phyloP scores from a whole-genome alignment of 208 protist genomes.

The Leishmania amazonensis region DNA sequence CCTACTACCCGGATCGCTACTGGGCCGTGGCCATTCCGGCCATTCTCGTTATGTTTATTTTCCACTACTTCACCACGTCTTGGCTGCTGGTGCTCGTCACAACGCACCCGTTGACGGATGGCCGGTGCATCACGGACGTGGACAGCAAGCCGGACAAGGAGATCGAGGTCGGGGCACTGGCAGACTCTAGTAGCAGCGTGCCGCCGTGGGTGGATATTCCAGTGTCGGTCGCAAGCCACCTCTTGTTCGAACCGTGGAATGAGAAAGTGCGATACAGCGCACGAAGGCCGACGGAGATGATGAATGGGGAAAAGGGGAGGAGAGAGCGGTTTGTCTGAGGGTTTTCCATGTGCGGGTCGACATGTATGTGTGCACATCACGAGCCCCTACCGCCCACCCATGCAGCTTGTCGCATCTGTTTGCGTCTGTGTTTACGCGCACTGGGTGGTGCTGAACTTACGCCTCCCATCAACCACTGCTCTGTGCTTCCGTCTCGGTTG shows the following conservation, averaged over 20 bases:
- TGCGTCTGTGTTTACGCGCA: not conserved
- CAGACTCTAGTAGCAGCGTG: constrained; percentile 59
- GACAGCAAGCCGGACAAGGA: constrained; percentile 62
- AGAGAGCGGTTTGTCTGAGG: not conserved
- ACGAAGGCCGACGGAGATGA: not conserved
- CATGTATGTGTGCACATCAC: not conserved
- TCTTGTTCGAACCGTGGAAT: constrained; percentile 88
- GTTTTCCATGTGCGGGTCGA: not conserved
- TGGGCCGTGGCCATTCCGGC: constrained; percentile 88
- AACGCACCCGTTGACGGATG: constrained; percentile 79
- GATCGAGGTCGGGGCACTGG: constrained; percentile 50
- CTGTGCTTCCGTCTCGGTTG: not conserved
- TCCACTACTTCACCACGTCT: constrained; percentile 71
- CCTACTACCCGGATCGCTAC: constrained; percentile 92
- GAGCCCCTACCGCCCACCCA: not conserved
- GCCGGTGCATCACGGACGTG: constrained; percentile 71
- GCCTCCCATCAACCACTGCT: not conserved
- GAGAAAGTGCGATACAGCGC: constrained; percentile 31
- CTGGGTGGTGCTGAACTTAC: not conserved
- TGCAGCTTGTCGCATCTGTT: not conserved
- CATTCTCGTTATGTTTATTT: constrained; percentile 73
- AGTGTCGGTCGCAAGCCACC: constrained; percentile 64
- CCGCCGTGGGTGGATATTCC: constrained; percentile 86
- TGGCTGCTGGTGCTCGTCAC: constrained; percentile 68
- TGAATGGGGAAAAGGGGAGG: too few relatives aligned